Evolutionary conservation across 768 basidiomycete species (phyloP), one percentile per base, ranked within the genome.

Genomic region (Tulasnella sp.): DNA sequence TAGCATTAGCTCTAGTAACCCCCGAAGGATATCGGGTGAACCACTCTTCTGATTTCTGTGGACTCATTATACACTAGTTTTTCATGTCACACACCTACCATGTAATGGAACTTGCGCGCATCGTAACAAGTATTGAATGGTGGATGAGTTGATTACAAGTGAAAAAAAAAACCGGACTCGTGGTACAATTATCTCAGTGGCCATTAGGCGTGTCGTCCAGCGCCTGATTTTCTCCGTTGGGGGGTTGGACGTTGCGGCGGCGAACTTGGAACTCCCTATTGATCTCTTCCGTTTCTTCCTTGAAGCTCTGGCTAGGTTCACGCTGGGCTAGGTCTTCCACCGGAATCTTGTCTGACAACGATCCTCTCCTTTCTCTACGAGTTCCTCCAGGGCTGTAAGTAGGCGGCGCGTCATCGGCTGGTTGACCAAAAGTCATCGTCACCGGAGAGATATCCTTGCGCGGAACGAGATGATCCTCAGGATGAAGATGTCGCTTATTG

Each of bases 281-380:
- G 56, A 90, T 70, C 56, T 78, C 78, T 29, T 76, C 73, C 3
- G 88, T 92, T 27, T 78, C 84, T 24, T 82, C 75, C 51, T 74
- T 71, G 68, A 90, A 89, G 11, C 72, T 70, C 65, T 84, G 82
- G 56, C 71, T 66, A 51, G 70, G 77, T 66, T 84, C 79, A 62
- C 86, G 71, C 41, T 72, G 75, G 3, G 82, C 81, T 65, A 89
- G 80, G 24, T 83, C 76, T 60, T 75, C 74, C 3, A 90, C 84
- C 15, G 78, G 68, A 30, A 90, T 77, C 41, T 76, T 74, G 67
- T 85, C 82, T 10, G 81, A 78, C 41, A 91, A 75, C 62, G 84
- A 88, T 26, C 76, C 72, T 66, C 76, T 82, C 54, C 87, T 76
- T 60, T 74, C 70, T 58, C 85, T 41, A 17, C 54, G 54, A 21